These are phyloP conservation scores for Saccharomyces paradoxus DNA, from an alignment of 805 yeast genomes.

Conservation along the genomic window DNA sequence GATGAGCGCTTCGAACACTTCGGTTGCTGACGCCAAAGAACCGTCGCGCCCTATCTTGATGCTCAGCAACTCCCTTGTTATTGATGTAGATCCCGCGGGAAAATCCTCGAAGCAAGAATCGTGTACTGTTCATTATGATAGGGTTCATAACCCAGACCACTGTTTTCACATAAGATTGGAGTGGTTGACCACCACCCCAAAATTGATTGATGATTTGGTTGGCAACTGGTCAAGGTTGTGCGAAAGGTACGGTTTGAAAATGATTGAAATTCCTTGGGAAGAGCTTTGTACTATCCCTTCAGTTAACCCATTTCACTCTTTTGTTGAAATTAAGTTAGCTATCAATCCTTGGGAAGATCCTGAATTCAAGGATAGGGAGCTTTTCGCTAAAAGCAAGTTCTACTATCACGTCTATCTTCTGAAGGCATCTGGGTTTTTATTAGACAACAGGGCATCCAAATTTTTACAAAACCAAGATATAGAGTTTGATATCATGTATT, in stretches of 20 bases:
- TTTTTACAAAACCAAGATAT: constrained; percentile 43
- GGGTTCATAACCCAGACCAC: constrained; percentile 88
- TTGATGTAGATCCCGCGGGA: constrained; percentile 66
- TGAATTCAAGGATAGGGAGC: constrained; percentile 38
- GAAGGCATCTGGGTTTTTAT: constrained; percentile 60
- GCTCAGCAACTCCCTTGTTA: constrained; percentile 56
- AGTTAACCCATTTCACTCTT: constrained; percentile 81
- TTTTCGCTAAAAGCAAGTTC: constrained; percentile 46
- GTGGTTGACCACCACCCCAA: constrained; percentile 88
- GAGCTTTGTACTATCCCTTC: constrained; percentile 73
- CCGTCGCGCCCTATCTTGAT: constrained; percentile 35
- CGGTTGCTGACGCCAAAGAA: constrained; percentile 2
- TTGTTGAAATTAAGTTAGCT: constrained; percentile 57
- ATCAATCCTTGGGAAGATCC: constrained; percentile 65
- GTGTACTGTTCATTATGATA: constrained; percentile 78
- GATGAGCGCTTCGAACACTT: constrained; percentile 8
- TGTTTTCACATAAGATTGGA: constrained; percentile 87
- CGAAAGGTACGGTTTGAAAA: constrained; percentile 70
- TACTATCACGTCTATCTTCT: constrained; percentile 74
- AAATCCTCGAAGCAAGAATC: constrained; percentile 72
- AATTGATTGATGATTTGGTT: constrained; percentile 70
- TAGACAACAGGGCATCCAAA: constrained; percentile 71
- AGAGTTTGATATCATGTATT: constrained; percentile 62
- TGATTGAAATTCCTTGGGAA: constrained; percentile 87
- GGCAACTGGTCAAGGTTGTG: constrained; percentile 74